These are phyloP conservation scores for Gypsophila paniculata DNA, from an alignment of 179 eudicot genomes.

Conservation along the genomic window DNA sequence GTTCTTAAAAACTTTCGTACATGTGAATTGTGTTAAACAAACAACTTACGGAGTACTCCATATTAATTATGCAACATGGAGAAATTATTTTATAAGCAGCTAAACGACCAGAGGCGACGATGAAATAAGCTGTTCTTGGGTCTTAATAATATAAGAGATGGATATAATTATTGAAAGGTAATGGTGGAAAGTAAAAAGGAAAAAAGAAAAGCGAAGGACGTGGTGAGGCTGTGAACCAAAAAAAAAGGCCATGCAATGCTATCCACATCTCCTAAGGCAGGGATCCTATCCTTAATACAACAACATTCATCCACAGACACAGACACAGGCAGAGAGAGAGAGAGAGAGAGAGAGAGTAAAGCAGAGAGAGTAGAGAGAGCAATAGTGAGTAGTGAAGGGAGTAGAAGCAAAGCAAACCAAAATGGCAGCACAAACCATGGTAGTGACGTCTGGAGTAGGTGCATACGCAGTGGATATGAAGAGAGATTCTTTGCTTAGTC, in stretches of 20 bases:
- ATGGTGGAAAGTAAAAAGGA: no score
- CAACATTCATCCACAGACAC: not conserved
- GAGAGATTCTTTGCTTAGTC: slow-evolving; percentile 37
- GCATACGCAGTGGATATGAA: slow-evolving; percentile 38
- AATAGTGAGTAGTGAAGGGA: not conserved
- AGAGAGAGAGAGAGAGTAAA: not conserved
- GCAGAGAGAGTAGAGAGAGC: not conserved
- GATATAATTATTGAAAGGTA: no score
- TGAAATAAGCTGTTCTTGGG: no score
- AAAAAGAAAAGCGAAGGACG: slow-evolving; percentile 4
- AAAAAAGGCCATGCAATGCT: slow-evolving; percentile 20
- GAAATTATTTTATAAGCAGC: no score
- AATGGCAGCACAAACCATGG: slow-evolving; percentile 68
- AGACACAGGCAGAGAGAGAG: no score
- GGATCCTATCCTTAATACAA: slow-evolving; percentile 1
- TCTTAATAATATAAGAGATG: no score
- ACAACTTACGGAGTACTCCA: no score
- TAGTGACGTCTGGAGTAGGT: slow-evolving; percentile 42
- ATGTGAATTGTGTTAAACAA: no score
- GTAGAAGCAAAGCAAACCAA: not conserved
- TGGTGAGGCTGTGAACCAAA: slow-evolving; percentile 26
- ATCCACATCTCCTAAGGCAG: slow-evolving; percentile 28
- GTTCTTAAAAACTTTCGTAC: no score
- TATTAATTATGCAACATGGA: no score
- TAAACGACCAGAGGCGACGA: no score